Evolutionary conservation across 2,329 filamentous ascomycete species (phyloP).

Genomic region (Knufia petricola): DNA sequence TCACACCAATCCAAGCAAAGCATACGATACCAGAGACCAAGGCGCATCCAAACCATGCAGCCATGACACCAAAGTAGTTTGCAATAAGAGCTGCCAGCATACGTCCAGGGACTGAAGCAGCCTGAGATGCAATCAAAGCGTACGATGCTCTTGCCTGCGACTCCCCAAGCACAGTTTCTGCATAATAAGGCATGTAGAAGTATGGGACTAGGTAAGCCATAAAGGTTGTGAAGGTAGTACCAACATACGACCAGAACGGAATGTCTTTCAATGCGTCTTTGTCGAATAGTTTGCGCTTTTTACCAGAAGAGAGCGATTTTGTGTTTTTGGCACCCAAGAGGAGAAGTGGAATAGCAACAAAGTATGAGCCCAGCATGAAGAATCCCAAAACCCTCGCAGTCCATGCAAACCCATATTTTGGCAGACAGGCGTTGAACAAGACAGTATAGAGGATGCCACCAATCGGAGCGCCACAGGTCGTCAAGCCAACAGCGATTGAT

Average conservation of each 20-base stretch:
- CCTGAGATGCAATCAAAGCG: slow-evolving; percentile 53
- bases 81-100: slow-evolving; percentile 46
- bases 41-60: slow-evolving; percentile 42
- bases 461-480: slow-evolving; percentile 48
- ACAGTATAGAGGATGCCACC: slow-evolving; percentile 60
- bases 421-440: slow-evolving; percentile 38
- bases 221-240: slow-evolving; percentile 29
- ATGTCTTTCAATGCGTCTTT: slow-evolving; percentile 36
- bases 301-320: slow-evolving; percentile 31
- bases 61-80: slow-evolving; percentile 47
- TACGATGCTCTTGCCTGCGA: slow-evolving; percentile 40
- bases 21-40: slow-evolving; percentile 31
- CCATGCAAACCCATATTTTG: slow-evolving; percentile 40
- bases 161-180: slow-evolving; percentile 26
- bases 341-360: slow-evolving; percentile 23
- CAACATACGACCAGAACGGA: slow-evolving; percentile 33
- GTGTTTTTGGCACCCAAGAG: slow-evolving; percentile 19
- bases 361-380: slow-evolving; percentile 25
- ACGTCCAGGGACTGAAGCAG: slow-evolving; percentile 46
- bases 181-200: slow-evolving; percentile 32
- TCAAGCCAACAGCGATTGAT: slow-evolving; percentile 20
- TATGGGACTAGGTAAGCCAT: slow-evolving; percentile 41
- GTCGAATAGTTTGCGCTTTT: slow-evolving; percentile 36
- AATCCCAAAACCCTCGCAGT: slow-evolving; percentile 39
- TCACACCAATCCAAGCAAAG: slow-evolving; percentile 48